phyloP scores from a whole-genome alignment of 2,329 filamentous ascomycete genomes.

The Neocucurbitaria cava region DNA sequence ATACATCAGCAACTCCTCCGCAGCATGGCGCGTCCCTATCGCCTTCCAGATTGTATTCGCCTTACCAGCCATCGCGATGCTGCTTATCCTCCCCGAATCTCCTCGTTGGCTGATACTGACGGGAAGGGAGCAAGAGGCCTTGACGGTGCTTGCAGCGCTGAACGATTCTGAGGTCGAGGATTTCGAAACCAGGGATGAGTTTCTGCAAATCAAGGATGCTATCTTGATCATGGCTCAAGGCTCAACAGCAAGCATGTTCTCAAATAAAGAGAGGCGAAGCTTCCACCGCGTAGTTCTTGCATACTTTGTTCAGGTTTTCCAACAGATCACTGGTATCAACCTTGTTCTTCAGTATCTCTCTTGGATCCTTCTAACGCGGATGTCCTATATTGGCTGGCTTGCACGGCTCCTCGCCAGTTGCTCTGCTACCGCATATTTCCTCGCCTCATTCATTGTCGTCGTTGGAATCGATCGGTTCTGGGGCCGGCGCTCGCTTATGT shows the following conservation, averaged over 20 bases:
- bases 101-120: constrained; percentile 66
- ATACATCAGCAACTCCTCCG: constrained; percentile 46
- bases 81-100: constrained; percentile 62
- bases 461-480: constrained; percentile 47
- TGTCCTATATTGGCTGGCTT: constrained; percentile 57
- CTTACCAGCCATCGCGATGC: constrained; percentile 59
- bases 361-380: constrained; percentile 59
- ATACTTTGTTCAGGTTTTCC: constrained; percentile 53
- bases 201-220: constrained; percentile 48
- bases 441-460: constrained; percentile 46
- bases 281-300: constrained; percentile 53
- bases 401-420: constrained; percentile 47
- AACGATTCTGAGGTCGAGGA: constrained; percentile 35
- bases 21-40: constrained; percentile 62
- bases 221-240: constrained; percentile 42
- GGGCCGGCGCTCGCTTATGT: constrained; percentile 44
- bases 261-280: constrained; percentile 48
- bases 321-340: constrained; percentile 49
- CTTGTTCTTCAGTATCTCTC: constrained; percentile 50
- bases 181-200: constrained; percentile 47
- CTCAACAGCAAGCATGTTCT: constrained; percentile 27
- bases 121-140: constrained; percentile 57
- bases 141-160: constrained; percentile 39
- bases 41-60: constrained; percentile 66
- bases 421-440: constrained; percentile 48